Evolutionary conservation across 2,329 filamentous ascomycete species (phyloP), one percentile per base, ranked within the genome.

Genomic region (Arthrobotrys pseudoclavata): DNA sequence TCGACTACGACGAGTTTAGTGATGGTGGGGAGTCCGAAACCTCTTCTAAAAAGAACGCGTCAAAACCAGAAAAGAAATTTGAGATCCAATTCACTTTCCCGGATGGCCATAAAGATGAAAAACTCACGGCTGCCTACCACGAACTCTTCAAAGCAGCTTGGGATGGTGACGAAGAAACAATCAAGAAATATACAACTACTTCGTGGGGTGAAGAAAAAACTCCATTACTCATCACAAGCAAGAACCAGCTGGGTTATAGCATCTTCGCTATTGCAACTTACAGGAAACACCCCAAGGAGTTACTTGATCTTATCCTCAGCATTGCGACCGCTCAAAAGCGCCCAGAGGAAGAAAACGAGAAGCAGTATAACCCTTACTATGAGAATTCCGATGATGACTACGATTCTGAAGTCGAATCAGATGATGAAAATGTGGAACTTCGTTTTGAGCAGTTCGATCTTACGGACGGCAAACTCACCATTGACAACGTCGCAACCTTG

Each of bases 241-340:
- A 76, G 82, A 79, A 85, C 87, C 12, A 82, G 85, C 3, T 84
- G 87, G 4, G 84, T 86, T 4, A 83, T 87, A 3, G 85, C 90
- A 64, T 84, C 86, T 0, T 91, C 91, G 0, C 85, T 96, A 48
- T 86, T 89, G 79, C 87, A 93, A 68, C 87, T 90, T 0, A 87
- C 90, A 0, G 80, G 78, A 0, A 91, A 93, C 81, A 75, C 80
- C 0, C 80, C 83, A 2, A 77, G 81, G 0, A 89, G 0, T 84
- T 90, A 12, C 91, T 92, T 0, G 87, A 85, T 72, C 87, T 87
- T 0, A 88, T 96, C 26, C 85, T 96, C 6, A 89, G 91, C 74
- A 93, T 96, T 79, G 86, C 88, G 0, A 86, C 88, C 52, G 89
- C 88, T 1, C 92, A 96, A 81, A 93, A 91, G 83, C 85, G 86